Evolutionary conservation across 2,329 filamentous ascomycete genomes (phyloP), one percentile per base, ranked within the genome.

Genomic region (Fusarium neocosmosporiellum): DNA sequence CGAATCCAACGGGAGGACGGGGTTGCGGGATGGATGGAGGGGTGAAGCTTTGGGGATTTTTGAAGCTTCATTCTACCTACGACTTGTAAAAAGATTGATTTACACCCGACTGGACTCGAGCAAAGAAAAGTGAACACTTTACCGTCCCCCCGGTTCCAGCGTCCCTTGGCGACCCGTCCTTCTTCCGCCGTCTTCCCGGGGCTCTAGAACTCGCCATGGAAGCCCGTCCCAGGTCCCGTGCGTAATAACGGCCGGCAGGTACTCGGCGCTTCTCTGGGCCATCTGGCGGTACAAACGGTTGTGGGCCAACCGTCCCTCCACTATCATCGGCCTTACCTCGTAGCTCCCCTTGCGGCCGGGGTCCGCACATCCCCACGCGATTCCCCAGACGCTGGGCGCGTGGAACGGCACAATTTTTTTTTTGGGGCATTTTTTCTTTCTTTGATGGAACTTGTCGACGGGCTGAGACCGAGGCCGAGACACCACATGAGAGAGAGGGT

Each of bases 261-360:
- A 78, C 80, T 81, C 79, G 80, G 80, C 80, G 80, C 80, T 81
- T 81, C 79, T 81, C 72, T 69, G 50, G 67, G 59, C 61, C 57
- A 62, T 53, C 50, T 66, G 29, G 48, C 65, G 59, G 67, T 63
- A 66, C 63, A 65, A 69, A 74, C 75, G 72, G 72, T 66, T 75
- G 73, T 77, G 73, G 71, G 73, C 69, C 71, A 69, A 71, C 71
- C 65, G 66, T 46, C 65, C 67, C 62, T 69, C 69, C 70, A 69
- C 68, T 70, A 67, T 64, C 65, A 69, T 73, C 71, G 78, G 80
- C 79, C 70, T 79, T 80, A 80, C 78, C 70, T 80, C 78, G 80
- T 77, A 78, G 78, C 79, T 66, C 68, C 69, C 61, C 55, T 63
- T 58, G 59, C 63, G 46, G 58, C 67, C 36, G 72, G 66, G 72